Base-by-base conservation (phyloP, 805 yeast species). In the Candida anglica region DNA sequence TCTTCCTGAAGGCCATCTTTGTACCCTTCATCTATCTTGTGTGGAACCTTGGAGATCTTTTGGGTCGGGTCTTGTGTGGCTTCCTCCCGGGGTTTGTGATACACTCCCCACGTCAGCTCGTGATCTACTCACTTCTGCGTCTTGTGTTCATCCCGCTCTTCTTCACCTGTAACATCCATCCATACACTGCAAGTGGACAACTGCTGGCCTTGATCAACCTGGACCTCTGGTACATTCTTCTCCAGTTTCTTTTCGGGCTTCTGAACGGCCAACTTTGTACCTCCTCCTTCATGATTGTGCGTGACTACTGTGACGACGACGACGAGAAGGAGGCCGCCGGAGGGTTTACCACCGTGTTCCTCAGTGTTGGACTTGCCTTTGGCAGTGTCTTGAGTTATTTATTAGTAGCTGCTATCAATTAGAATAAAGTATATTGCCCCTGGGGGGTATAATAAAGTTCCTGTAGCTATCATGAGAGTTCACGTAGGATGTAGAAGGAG, bases 41-140 rank as follows among this genome's bases (percentile, higher is more conserved):
- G 11, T 91, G 98, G 98, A 91, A 91, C 56, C 37, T 77, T 10
- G 98, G 98, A 14, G 98, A 91, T 53, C 65, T 93, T 18, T 56
- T 67, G 3, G 97, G 97, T 2, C 68, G 98, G 30, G 53, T 86
- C 4, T 40, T 71, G 22, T 79, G 96, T 68, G 78, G 85, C 2
- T 57, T 71, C 39, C 71, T 68, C 11, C 48, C 37, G 16, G 28
- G 31, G 15, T 22, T 29, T 18, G 30, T 36, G 4, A 60, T 83
- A 13, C 46, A 46, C 8, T 56, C 58, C 20, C 77, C 78, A 13
- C 38, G 44, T 5, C 57, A 52, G 10, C 57, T 84, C 37, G 62
- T 85, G 6, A 18, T 53, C 4, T 83, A 81, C 46, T 69, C 95
- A 0, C 25, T 78, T 1, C 47, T 61, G 0, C 67, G 97, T 39